A percentile compares a stretch with the other conserved stretches of the same genome.
phyloP scores from a whole-genome alignment of 2,329 filamentous ascomycete genomes.

The Nakataea oryzae region DNA sequence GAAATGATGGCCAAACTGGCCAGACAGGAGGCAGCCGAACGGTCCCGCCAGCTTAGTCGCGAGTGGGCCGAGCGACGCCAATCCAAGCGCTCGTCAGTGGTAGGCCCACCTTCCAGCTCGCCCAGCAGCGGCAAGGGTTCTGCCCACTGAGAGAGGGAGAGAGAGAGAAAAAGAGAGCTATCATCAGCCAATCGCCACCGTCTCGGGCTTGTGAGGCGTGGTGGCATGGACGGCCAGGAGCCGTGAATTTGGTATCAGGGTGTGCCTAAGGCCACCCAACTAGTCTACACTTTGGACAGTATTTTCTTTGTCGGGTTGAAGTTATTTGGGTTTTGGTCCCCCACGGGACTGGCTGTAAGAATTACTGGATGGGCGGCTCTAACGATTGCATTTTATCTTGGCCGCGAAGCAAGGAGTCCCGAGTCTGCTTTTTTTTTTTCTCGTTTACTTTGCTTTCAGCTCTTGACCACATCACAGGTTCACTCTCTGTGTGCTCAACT shows the following conservation, averaged over 20 bases:
- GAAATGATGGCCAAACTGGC: conserved; percentile 43
- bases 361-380: background rate
- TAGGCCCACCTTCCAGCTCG: background rate
- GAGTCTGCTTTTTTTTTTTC: background rate
- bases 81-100: conserved; percentile 3
- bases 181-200: background rate
- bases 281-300: background rate
- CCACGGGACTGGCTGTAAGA: background rate
- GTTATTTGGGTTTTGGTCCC: background rate
- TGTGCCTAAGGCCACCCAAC: background rate
- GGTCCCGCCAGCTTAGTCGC: conserved; percentile 45
- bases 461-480: background rate
- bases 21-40: conserved; percentile 50
- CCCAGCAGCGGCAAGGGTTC: background rate
- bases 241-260: background rate
- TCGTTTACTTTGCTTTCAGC: background rate
- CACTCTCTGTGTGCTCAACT: background rate
- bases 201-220: background rate
- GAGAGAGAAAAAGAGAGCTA: no score
- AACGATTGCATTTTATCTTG: background rate
- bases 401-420: background rate
- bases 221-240: background rate
- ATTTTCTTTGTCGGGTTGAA: background rate
- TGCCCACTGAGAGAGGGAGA: background rate
- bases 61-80: conserved; percentile 51